Evolutionary conservation across 495 filamentous ascomycete species (phyloP).

Genomic region (Xylaria telfairii): DNA sequence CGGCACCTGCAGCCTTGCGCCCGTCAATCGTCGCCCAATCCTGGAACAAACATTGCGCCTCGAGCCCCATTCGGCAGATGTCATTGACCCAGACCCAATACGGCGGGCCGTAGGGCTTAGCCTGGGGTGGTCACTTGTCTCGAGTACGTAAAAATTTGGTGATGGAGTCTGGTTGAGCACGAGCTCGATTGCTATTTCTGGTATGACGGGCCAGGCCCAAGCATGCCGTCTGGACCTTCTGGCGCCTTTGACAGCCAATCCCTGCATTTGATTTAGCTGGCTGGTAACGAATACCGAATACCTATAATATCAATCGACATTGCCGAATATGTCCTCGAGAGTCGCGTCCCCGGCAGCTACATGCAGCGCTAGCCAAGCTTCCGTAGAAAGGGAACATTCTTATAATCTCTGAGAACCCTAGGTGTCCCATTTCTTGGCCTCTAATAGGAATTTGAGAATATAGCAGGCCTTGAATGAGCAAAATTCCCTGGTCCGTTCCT

Average conservation of each 20-base stretch:
- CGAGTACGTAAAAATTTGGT: slow-evolving; percentile 30
- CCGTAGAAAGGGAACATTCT: neutral
- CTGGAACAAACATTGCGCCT: neutral
- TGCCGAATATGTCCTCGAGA: neutral
- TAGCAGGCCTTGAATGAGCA: neutral
- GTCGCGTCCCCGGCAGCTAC: neutral
- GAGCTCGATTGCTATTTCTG: slow-evolving; percentile 26
- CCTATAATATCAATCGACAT: neutral
- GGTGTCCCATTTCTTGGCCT: neutral
- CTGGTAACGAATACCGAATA: neutral
- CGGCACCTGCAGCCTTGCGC: slow-evolving; percentile 2
- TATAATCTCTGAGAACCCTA: neutral
- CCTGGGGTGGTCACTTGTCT: neutral
- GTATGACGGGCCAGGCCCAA: neutral
- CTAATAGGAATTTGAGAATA: neutral
- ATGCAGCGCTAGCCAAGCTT: neutral
- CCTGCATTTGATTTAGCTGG: neutral
- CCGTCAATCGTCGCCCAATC: slow-evolving; percentile 3
- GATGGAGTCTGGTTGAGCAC: slow-evolving; percentile 23
- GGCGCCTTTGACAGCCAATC: neutral
- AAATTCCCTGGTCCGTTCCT: neutral
- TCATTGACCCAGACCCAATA: slow-evolving; percentile 19
- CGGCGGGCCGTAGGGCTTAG: slow-evolving; percentile 30
- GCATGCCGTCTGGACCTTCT: neutral
- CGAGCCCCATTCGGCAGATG: slow-evolving; percentile 24